Conservation (phyloP, 163 green algal genomes). For the Volvox carteri region DNA sequence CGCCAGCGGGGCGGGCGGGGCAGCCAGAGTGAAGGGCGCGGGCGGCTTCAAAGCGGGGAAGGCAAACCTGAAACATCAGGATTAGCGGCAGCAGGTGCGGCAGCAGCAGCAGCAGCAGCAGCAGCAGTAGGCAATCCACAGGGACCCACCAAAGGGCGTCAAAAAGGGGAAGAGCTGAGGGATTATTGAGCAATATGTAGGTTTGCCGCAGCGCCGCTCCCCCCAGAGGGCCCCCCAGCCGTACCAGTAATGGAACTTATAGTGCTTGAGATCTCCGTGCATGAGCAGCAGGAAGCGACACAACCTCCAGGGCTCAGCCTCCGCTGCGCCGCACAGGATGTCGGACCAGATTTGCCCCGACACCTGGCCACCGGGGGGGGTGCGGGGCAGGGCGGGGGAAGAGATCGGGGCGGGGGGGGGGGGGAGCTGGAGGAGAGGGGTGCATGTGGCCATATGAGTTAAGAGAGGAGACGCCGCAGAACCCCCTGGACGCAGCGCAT, state of each 20-base stretch:
- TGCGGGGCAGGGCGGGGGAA: neutral
- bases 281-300: conserved; percentile 82
- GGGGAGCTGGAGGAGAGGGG: too few species aligned
- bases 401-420: neutral
- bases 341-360: conserved; percentile 75
- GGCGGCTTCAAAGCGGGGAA: conserved; percentile 89
- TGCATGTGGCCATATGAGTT: too few species aligned
- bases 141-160: neutral
- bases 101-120: too few species aligned
- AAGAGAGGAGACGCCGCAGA: too few species aligned
- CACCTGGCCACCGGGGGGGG: neutral
- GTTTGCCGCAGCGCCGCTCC: too few species aligned
- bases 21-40: conserved; percentile 64
- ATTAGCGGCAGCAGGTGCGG: neutral
- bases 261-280: conserved; percentile 94
- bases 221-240: too few species aligned
- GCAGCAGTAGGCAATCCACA: neutral
- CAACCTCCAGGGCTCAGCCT: conserved; percentile 78
- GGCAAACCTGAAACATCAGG: conserved; percentile 78
- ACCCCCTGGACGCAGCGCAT: too few species aligned
- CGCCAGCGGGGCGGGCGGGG: conserved; percentile 2
- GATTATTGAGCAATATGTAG: too few species aligned
- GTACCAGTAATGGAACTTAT: conserved; percentile 90
- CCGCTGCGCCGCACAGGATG: conserved; percentile 81
- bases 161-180: neutral